Evolutionary conservation across 1,139 yeast genomes (phyloP), one percentile per base, ranked within the genome.

Genomic region (Citeromyces hawaiiensis): DNA sequence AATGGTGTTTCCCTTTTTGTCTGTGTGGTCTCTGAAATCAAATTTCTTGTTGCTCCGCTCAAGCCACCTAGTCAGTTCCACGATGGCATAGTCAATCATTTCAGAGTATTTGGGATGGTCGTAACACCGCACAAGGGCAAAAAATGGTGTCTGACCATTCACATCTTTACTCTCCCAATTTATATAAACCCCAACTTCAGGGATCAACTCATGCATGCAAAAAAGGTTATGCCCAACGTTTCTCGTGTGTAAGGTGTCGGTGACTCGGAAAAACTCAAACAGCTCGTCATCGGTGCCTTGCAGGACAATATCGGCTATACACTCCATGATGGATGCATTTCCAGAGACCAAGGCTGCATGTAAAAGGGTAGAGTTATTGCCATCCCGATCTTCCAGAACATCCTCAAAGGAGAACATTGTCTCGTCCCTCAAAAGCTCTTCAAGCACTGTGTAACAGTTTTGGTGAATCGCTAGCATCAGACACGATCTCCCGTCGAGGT

Each of bases 131-230:
- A 86, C 76, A 4, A 85, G 57, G 5, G 85, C 71, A 55, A 83
- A 77, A 11, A 88, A 59, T 0, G 97, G 95, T 0, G 97, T 85
- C 47, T 83, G 86, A 0, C 79, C 76, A 45, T 72, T 75, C 15
- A 50, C 46, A 51, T 91, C 97, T 40, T 69, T 69, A n/a, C 60
- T 53, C 27, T 64, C 70, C 97, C 96, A 91, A 49, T 81, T 66
- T 4, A 85, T 64, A 37, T 62, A 66, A 4, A 55, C 54, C 0
- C 94, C 94, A 16, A 85, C 57, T 30, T 52, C 53, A 0, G 67
- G 59, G 16, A 87, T 68, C 1, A 82, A 52, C 13, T 64, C 59
- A 29, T 70, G 62, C 39, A 77, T 68, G 48, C 80, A 80, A 46
- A 77, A 76, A 17, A 86, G 57, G 49, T 81, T 81, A 55, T 87